Conservation (phyloP, 176 grass and related monocot species). For the Musa beccarii region DNA sequence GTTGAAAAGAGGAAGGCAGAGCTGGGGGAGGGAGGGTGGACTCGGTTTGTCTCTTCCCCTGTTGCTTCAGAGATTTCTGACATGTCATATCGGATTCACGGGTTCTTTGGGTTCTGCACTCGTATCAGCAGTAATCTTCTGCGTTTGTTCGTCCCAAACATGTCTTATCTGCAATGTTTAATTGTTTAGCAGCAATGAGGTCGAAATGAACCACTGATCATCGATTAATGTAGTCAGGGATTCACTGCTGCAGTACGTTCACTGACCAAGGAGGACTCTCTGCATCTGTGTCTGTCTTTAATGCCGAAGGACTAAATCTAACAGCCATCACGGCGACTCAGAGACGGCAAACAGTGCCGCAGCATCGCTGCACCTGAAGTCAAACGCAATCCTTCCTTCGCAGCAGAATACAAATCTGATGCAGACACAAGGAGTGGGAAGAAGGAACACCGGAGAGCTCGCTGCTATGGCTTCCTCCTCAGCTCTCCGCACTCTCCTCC, state of each 20-base stretch:
- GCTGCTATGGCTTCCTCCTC: slow-evolving; percentile 28
- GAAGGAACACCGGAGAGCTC: neutral
- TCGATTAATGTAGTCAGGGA: too few species aligned
- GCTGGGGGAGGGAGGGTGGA: neutral
- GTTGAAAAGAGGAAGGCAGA: neutral
- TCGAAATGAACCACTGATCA: neutral
- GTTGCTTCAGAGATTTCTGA: neutral
- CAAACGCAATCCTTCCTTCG: neutral
- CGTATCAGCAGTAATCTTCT: neutral
- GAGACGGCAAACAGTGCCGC: neutral
- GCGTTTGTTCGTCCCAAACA: too few species aligned
- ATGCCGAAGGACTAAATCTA: slow-evolving; percentile 4
- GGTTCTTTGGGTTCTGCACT: neutral
- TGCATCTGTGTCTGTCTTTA: neutral
- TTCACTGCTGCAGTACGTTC: too few species aligned
- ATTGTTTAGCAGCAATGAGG: too few species aligned
- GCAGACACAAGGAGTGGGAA: neutral
- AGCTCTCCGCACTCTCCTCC: neutral
- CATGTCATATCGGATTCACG: slow-evolving; percentile 10
- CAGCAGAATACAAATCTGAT: too few species aligned
- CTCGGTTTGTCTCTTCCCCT: neutral
- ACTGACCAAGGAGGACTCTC: neutral
- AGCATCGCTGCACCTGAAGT: neutral
- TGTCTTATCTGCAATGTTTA: too few species aligned
- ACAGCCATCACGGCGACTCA: neutral